Evolutionary conservation across 2,329 filamentous ascomycete species (phyloP), one percentile per base, ranked within the genome.

Genomic region (Atkinsonella texensis): DNA sequence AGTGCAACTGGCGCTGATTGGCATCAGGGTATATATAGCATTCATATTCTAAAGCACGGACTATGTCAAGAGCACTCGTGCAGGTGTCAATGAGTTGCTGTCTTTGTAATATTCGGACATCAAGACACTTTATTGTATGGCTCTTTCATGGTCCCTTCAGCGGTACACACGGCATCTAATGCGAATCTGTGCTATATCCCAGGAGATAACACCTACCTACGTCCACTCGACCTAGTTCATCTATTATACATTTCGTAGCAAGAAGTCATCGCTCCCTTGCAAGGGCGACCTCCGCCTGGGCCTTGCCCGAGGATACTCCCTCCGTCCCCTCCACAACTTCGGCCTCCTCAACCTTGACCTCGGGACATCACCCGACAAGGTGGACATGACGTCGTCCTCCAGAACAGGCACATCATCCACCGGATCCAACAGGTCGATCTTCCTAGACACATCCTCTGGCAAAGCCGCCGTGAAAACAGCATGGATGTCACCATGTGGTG

Each of bases 401-500:
- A 66, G 54, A 13, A 66, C 61, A 1, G 62, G 62, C 17, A 68
- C 62, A 28, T 66, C 65, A 31, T 62, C 62, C 33, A 67, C 49
- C 1, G 64, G 63, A 46, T 67, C 65, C 10, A 67, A 55, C 48
- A 64, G 59, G 32, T 64, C 66, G n/a, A 68, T 64, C 35, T 62
- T 62, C 49, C 65, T 61, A 7, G 63, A 54, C 12, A 68, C 56
- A 1, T 62, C 59, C 46, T 71, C 68, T 13, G 80, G 77, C n/a
- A 79, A 77, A 42, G 79, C 72, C 10, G 73, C 69, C 46, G 81
- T 77, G 55, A 83, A 83, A 1, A 82, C 79, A 1, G 76, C 74
- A 52, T 79, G 74, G 38, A 82, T 65, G 58, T 82, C 80, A 1
- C 76, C 77, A 59, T 83, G 80, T 2, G 79, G 79, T n/a, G 73